Evolutionary conservation across 2,329 filamentous ascomycete species (phyloP).

Genomic region (Herpotrichia juniperi): DNA sequence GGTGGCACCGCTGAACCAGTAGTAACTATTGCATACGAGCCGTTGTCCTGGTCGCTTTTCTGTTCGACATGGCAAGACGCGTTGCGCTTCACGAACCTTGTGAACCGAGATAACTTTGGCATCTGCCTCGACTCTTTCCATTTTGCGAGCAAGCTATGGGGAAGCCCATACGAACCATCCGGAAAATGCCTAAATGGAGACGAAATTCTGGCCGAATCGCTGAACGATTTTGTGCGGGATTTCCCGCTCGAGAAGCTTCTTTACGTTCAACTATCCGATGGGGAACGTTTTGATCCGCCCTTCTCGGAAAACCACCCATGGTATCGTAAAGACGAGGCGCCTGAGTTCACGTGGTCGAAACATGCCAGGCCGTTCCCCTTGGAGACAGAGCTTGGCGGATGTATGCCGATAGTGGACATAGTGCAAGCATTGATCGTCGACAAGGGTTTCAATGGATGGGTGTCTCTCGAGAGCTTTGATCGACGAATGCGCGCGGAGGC

Average conservation of each 20-base stretch:
- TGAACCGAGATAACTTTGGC: slow-evolving; percentile 73
- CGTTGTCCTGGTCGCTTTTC: slow-evolving; percentile 71
- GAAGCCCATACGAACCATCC: slow-evolving; percentile 7
- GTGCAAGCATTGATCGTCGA: slow-evolving; percentile 8
- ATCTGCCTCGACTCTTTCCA: slow-evolving; percentile 79
- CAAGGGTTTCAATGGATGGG: slow-evolving; percentile 13
- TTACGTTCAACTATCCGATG: slow-evolving; percentile 15
- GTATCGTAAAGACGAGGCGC: slow-evolving; percentile 9
- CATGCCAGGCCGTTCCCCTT: slow-evolving; percentile 15
- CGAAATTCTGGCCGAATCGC: neutral
- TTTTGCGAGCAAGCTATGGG: slow-evolving; percentile 50
- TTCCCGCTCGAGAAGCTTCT: slow-evolving; percentile 10
- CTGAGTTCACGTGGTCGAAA: slow-evolving; percentile 17
- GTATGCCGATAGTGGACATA: slow-evolving; percentile 14
- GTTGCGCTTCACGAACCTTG: slow-evolving; percentile 67
- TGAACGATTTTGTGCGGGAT: slow-evolving; percentile 1
- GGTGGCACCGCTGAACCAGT: slow-evolving; percentile 60
- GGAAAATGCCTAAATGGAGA: slow-evolving; percentile 16
- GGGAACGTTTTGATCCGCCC: slow-evolving; percentile 7
- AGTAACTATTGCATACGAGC: slow-evolving; percentile 73
- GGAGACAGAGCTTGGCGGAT: slow-evolving; percentile 14
- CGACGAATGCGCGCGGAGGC: slow-evolving; percentile 8
- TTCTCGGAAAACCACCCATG: slow-evolving; percentile 12
- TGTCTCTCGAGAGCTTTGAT: slow-evolving; percentile 20
- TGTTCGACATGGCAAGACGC: slow-evolving; percentile 71